Conservation (phyloP, 176 grass and related monocot genomes). For the Cocos nucifera region DNA sequence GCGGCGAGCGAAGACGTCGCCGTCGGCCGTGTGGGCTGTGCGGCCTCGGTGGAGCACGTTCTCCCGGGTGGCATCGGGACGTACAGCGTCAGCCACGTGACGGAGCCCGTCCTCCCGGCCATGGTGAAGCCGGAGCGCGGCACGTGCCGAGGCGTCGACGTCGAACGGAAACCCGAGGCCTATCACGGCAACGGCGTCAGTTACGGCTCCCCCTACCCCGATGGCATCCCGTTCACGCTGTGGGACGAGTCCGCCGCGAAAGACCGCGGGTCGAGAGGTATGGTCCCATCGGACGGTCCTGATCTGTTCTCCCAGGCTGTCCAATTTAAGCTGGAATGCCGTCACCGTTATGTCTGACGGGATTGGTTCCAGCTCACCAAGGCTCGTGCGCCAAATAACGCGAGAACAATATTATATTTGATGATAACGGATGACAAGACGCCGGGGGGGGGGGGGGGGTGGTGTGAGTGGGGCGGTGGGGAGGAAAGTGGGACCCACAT, state of each 20-base stretch:
- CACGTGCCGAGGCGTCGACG: neutral
- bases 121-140: neutral
- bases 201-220: neutral
- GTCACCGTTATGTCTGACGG: too few species aligned
- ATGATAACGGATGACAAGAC: too few species aligned
- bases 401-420: too few species aligned
- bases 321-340: too few species aligned
- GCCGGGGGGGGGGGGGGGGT: too few species aligned
- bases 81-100: slow-evolving; percentile 14
- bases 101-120: neutral
- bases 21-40: neutral
- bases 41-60: neutral
- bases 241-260: slow-evolving; percentile 1
- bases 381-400: too few species aligned
- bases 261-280: too few species aligned
- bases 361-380: too few species aligned
- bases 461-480: too few species aligned
- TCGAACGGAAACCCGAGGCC: slow-evolving; percentile 11
- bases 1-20: neutral
- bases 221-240: neutral
- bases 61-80: slow-evolving; percentile 7
- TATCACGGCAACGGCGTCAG: slow-evolving; percentile 3
- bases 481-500: too few species aligned
- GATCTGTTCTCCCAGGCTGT: too few species aligned
- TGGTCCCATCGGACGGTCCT: too few species aligned